Evolutionary conservation across 177 flowering plant genomes (phyloP).

Genomic region (Tripterygium wilfordii): DNA sequence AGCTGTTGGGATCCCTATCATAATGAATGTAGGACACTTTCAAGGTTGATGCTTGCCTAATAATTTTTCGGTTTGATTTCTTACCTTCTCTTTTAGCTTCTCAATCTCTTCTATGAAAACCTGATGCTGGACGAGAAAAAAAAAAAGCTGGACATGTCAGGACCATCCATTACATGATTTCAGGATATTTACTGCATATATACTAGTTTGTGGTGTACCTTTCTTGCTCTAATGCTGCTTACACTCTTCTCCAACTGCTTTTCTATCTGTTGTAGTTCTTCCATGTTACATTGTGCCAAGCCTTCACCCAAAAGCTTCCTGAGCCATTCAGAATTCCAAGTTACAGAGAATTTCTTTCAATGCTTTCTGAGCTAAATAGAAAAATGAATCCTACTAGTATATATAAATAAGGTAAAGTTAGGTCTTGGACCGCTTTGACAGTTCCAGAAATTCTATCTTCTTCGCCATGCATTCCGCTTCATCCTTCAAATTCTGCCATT

Average conservation of each 20-base stretch:
- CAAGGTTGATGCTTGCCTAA: no score
- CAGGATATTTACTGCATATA: no score
- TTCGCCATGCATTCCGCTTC: slow-evolving; percentile 60
- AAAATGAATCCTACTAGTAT: no score
- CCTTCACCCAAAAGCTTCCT: slow-evolving; percentile 81
- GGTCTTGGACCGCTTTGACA: slow-evolving; percentile 46
- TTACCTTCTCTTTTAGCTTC: slow-evolving; percentile 65
- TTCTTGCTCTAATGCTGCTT: slow-evolving; percentile 49
- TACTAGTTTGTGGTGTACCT: no score
- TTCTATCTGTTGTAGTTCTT: slow-evolving; percentile 67
- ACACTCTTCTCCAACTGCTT: slow-evolving; percentile 61
- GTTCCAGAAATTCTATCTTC: slow-evolving; percentile 70
- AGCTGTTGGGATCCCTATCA: no score
- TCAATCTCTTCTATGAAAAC: slow-evolving; percentile 55
- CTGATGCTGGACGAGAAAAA: slow-evolving; percentile 36
- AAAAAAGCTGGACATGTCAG: no score
- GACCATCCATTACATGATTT: no score
- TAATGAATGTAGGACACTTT: no score
- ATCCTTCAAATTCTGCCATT: slow-evolving; percentile 55
- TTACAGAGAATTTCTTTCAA: no score
- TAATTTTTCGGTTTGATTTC: background rate
- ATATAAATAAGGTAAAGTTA: no score
- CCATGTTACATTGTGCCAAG: slow-evolving; percentile 42
- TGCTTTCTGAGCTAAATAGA: no score
- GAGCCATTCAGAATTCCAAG: slow-evolving; percentile 1